phyloP scores from a whole-genome alignment of 306 rosid genomes.

The Citrullus colocynthis region DNA sequence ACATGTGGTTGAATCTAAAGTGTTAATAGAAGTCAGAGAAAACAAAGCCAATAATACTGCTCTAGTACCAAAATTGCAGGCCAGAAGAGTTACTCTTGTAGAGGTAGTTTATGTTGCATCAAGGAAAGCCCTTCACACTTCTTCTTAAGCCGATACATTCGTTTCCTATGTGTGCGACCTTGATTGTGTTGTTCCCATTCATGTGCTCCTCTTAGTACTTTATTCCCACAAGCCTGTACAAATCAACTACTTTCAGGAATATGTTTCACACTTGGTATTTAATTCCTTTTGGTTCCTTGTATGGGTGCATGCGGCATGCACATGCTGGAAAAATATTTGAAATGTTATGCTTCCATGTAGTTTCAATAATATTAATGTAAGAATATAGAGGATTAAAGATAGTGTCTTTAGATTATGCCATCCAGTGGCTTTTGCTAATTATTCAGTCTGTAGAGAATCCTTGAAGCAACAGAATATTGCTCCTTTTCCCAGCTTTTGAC shows the following conservation, averaged over 20 bases:
- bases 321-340: background rate
- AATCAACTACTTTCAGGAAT: background rate
- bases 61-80: background rate
- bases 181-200: constrained; percentile 86
- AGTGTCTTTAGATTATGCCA: background rate
- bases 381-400: background rate
- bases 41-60: background rate
- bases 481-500: background rate
- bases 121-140: constrained; percentile 22
- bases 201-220: constrained; percentile 67
- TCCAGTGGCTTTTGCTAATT: background rate
- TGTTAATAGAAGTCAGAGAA: background rate
- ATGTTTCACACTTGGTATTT: background rate
- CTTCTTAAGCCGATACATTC: constrained; percentile 41
- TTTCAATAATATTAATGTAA: background rate
- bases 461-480: background rate
- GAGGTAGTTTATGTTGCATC: constrained; percentile 13
- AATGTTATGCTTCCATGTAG: background rate
- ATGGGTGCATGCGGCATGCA: background rate
- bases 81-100: background rate
- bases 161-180: constrained; percentile 75
- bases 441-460: background rate
- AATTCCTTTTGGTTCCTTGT: background rate
- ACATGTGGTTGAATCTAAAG: background rate
- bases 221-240: constrained; percentile 70